A percentile compares a stretch with the other conserved stretches of the same genome.
Conservation (phyloP, 139 green algal genomes). For the Micractinium conductrix region DNA sequence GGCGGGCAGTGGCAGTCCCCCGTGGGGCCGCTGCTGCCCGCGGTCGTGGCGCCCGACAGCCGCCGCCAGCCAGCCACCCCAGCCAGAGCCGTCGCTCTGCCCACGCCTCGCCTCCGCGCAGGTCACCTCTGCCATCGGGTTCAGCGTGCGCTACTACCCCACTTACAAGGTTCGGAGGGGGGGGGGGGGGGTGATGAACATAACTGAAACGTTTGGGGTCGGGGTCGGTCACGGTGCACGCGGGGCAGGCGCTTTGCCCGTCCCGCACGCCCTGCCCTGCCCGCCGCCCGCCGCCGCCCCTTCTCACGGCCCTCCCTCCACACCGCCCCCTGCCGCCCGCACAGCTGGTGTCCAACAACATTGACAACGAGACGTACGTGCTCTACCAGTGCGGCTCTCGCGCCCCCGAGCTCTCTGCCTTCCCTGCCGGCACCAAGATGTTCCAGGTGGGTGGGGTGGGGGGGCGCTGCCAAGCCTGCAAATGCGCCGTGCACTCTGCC, state of each 20-base stretch:
- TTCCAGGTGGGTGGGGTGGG: slow-evolving; percentile 49
- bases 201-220: neutral
- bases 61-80: neutral
- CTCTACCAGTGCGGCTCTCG: slow-evolving; percentile 79
- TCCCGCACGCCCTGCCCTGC: neutral
- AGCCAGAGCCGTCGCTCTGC: neutral
- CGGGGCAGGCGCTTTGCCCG: too few relatives aligned
- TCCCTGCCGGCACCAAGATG: slow-evolving; percentile 59
- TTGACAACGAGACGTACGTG: slow-evolving; percentile 76
- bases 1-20: too few relatives aligned
- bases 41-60: neutral
- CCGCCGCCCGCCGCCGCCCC: too few relatives aligned
- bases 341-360: slow-evolving; percentile 72
- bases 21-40: too few relatives aligned
- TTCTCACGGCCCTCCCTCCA: neutral
- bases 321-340: too few relatives aligned
- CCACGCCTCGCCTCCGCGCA: slow-evolving; percentile 18
- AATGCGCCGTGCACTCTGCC: too few relatives aligned
- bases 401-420: slow-evolving; percentile 14
- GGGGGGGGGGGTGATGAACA: neutral
- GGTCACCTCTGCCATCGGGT: slow-evolving; percentile 64
- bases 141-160: slow-evolving; percentile 67
- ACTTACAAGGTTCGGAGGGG: slow-evolving; percentile 62
- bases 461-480: neutral
- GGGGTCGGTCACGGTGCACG: too few relatives aligned